phyloP scores from a whole-genome alignment of 768 basidiomycete species.

The Exidia glandulosa region DNA sequence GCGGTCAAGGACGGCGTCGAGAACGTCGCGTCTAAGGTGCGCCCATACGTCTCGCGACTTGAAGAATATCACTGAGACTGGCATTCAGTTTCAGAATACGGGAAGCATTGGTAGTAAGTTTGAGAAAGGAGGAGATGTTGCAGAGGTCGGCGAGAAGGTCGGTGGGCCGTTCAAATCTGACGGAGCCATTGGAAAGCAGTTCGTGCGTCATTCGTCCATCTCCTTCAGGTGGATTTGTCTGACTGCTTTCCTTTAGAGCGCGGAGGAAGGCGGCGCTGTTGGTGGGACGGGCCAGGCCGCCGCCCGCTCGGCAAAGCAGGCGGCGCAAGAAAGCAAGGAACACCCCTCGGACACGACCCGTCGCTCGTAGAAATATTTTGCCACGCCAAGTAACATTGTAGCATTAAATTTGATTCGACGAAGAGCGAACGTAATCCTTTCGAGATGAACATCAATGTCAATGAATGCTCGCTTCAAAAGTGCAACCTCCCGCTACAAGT shows the following conservation, averaged over 20 bases:
- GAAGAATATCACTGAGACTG: neutral
- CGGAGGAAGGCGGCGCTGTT: neutral
- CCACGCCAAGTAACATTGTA: too few relatives aligned
- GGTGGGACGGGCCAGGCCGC: neutral
- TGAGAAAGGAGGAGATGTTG: neutral
- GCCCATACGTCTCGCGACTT: neutral
- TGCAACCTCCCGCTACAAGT: too few relatives aligned
- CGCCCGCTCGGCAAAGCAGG: neutral
- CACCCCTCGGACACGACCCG: too few relatives aligned
- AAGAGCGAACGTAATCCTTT: too few relatives aligned
- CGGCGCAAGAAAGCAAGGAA: neutral
- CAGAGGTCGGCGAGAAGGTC: neutral
- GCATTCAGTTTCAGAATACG: neutral
- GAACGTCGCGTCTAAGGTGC: too few relatives aligned
- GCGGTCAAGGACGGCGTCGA: too few relatives aligned
- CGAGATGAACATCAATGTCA: too few relatives aligned
- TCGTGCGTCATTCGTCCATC: neutral
- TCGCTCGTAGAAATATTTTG: too few relatives aligned
- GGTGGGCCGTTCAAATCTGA: neutral
- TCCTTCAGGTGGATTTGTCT: too few relatives aligned
- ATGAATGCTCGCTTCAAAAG: too few relatives aligned
- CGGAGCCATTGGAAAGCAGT: neutral
- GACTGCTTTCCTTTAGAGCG: neutral
- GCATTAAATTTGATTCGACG: too few relatives aligned
- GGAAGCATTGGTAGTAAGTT: neutral